phyloP scores from a whole-genome alignment of 768 basidiomycete genomes.

The Suillus subalutaceus region DNA sequence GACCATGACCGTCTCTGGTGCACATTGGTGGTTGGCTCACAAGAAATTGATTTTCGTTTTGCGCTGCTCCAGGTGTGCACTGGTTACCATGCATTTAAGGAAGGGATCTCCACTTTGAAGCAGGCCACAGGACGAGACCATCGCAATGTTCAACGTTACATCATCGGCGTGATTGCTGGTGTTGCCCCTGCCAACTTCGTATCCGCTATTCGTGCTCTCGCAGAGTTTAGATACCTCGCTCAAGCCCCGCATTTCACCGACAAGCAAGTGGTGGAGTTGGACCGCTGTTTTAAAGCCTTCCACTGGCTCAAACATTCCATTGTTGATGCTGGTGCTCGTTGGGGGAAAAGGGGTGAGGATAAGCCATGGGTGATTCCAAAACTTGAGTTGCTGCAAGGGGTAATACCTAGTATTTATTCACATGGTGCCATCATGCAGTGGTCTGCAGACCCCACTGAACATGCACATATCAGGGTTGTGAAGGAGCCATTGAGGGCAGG shows the following conservation, averaged over 20 bases:
- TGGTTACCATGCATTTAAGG: constrained; percentile 39
- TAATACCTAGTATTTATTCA: constrained; percentile 7
- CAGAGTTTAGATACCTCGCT: constrained; percentile 41
- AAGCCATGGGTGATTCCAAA: constrained; percentile 15
- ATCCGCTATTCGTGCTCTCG: constrained; percentile 35
- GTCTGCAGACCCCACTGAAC: constrained; percentile 15
- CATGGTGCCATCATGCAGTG: constrained; percentile 14
- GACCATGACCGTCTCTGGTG: constrained; percentile 45
- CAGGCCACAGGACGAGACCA: constrained; percentile 45
- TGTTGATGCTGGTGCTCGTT: constrained; percentile 30
- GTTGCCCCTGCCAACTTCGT: constrained; percentile 34
- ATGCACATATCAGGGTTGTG: constrained; percentile 7
- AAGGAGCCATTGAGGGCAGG: constrained; percentile 4
- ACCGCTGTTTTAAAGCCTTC: constrained; percentile 30
- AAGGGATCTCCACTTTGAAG: constrained; percentile 44
- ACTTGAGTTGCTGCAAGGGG: constrained; percentile 15
- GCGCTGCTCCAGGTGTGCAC: constrained; percentile 38
- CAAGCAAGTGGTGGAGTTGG: constrained; percentile 19
- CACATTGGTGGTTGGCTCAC: constrained; percentile 28
- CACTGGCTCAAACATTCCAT: constrained; percentile 38
- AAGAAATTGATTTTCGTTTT: constrained; percentile 41
- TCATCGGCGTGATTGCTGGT: constrained; percentile 38
- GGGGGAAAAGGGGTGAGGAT: constrained; percentile 21
- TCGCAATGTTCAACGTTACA: constrained; percentile 37
- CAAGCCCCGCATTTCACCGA: constrained; percentile 35